Percentiles rank a stretch among this genome's conserved stretches.
phyloP scores from a whole-genome alignment of 257 asterid species.

The Lithospermum erythrorhizon region DNA sequence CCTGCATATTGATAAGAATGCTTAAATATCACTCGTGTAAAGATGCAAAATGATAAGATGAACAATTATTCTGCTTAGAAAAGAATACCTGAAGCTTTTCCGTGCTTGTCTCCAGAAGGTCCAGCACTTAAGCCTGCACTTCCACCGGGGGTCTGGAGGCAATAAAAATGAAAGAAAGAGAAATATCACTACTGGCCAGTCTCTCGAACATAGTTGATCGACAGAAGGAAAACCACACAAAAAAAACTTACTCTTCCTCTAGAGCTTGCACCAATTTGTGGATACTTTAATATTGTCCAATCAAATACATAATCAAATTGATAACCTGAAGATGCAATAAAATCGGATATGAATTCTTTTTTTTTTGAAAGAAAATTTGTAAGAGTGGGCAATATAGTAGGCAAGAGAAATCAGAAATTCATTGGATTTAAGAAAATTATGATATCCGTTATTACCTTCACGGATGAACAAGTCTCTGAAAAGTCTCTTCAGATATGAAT shows the following conservation, averaged over 20 bases:
- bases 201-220: slow-evolving; percentile 5
- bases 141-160: slow-evolving; percentile 59
- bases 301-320: slow-evolving; percentile 28
- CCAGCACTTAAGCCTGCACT: slow-evolving; percentile 52
- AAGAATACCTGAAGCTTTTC: slow-evolving; percentile 59
- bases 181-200: slow-evolving; percentile 5
- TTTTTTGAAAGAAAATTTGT: background rate
- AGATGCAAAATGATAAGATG: background rate
- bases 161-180: slow-evolving; percentile 1
- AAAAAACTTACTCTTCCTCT: slow-evolving; percentile 51
- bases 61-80: background rate
- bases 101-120: slow-evolving; percentile 76
- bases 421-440: background rate
- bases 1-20: background rate
- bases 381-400: background rate
- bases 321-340: slow-evolving; percentile 14
- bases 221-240: background rate
- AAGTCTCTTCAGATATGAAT: slow-evolving; percentile 86
- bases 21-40: background rate
- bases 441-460: slow-evolving; percentile 46
- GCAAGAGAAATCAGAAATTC: background rate
- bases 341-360: background rate
- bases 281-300: slow-evolving; percentile 27
- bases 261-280: slow-evolving; percentile 22
- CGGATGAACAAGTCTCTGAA: slow-evolving; percentile 91